phyloP scores from a whole-genome alignment of 2,329 filamentous ascomycete genomes.

The Fusarium keratoplasticum region DNA sequence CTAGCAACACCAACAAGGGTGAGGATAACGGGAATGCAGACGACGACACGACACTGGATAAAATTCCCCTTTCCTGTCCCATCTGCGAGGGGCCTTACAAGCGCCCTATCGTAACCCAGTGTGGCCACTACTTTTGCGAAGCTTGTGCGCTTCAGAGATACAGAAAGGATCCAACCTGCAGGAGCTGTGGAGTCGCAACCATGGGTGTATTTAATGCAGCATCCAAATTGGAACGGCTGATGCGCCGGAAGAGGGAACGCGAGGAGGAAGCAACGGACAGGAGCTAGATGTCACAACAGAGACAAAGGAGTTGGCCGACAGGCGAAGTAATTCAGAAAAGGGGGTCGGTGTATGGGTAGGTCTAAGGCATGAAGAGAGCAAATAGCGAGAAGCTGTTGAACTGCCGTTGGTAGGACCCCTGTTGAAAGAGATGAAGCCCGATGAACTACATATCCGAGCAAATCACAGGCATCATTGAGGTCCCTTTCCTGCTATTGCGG shows the following conservation, averaged over 20 bases:
- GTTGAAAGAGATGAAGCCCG: background rate
- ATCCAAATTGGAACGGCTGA: constrained; percentile 80
- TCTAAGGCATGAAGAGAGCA: background rate
- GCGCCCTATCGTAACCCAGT: constrained; percentile 86
- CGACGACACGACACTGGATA: constrained; percentile 73
- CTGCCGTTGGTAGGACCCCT: background rate
- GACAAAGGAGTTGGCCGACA: background rate
- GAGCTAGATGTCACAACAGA: background rate
- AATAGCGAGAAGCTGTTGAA: background rate
- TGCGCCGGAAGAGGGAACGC: constrained; percentile 71
- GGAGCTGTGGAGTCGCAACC: constrained; percentile 84
- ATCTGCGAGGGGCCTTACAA: constrained; percentile 84
- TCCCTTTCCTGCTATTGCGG: background rate
- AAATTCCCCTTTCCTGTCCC: constrained; percentile 88
- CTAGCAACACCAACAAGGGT: background rate
- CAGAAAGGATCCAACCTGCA: constrained; percentile 85
- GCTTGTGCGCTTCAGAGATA: constrained; percentile 84
- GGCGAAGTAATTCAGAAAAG: background rate
- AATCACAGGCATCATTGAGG: background rate
- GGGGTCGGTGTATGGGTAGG: background rate
- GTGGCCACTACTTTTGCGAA: constrained; percentile 95
- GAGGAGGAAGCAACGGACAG: background rate
- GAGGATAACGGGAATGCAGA: constrained; percentile 52
- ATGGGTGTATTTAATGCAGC: constrained; percentile 89
- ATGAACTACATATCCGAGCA: background rate